These are phyloP conservation scores for Chaetothyriales sp. DNA, from an alignment of 2,329 filamentous ascomycete species.

Conservation along the genomic window DNA sequence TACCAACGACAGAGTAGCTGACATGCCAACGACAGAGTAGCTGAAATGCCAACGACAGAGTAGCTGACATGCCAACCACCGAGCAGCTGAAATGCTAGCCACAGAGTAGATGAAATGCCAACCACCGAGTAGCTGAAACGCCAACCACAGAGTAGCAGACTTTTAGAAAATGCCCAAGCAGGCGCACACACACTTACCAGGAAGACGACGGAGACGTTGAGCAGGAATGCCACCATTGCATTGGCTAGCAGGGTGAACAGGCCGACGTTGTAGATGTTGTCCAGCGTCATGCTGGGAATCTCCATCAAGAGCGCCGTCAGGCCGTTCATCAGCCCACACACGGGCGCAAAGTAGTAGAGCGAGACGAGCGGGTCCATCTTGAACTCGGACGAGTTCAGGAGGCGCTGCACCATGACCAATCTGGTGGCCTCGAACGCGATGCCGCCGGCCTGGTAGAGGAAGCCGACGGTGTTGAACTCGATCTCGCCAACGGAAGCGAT, in stretches of 20 bases:
- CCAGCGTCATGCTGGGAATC: conserved; percentile 50
- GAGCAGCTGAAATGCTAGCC: too few relatives aligned
- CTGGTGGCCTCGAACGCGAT: conserved; percentile 70
- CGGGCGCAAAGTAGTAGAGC: conserved; percentile 78
- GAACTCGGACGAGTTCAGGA: conserved; percentile 63
- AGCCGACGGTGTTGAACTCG: conserved; percentile 52
- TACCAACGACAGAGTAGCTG: too few relatives aligned
- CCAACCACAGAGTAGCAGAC: too few relatives aligned
- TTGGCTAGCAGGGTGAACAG: conserved; percentile 55
- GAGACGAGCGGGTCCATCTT: conserved; percentile 84
- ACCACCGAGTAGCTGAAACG: too few relatives aligned
- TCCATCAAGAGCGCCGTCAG: conserved; percentile 58
- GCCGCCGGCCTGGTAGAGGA: conserved; percentile 58
- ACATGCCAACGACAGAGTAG: too few relatives aligned
- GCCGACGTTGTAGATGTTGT: conserved; percentile 53
- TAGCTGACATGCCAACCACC: too few relatives aligned
- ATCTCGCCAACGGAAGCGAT: conserved; percentile 94
- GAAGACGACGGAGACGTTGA: conserved; percentile 78
- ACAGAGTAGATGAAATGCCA: too few relatives aligned
- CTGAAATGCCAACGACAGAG: too few relatives aligned
- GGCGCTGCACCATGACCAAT: conserved; percentile 71
- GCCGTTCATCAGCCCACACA: conserved; percentile 70
- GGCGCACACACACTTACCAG: conserved; percentile 47
- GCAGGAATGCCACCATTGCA: conserved; percentile 62
- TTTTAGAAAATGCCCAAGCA: too few relatives aligned